These are phyloP conservation scores for Warburgia ugandensis DNA, from an alignment of 164 flowering plant species.

Conservation along the genomic window DNA sequence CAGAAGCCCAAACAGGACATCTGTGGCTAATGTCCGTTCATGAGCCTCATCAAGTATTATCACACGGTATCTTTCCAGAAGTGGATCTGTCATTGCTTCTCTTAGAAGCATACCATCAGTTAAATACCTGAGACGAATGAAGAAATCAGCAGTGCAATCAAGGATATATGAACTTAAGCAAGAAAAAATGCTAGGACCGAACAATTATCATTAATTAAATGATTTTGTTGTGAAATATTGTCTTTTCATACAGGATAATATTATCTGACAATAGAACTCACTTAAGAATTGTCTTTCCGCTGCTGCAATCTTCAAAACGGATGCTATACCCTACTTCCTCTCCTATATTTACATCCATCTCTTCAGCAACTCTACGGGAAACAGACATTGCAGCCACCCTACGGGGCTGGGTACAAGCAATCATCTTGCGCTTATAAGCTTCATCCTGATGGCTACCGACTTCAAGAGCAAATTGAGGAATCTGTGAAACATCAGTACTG, in stretches of 20 bases:
- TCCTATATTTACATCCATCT: slow-evolving; percentile 96
- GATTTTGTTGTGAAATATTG: too few relatives aligned
- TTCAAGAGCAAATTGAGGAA: slow-evolving; percentile 89
- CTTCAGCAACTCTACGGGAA: slow-evolving; percentile 93
- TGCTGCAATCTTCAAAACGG: slow-evolving; percentile 90
- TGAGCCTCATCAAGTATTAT: slow-evolving; percentile 95
- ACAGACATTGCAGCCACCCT: slow-evolving; percentile 99
- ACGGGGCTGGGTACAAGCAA: slow-evolving; percentile 94
- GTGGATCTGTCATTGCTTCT: slow-evolving; percentile 94
- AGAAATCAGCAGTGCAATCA: background rate
- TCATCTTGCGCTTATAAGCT: slow-evolving; percentile 57
- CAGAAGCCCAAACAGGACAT: slow-evolving; percentile 86
- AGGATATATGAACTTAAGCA: too few relatives aligned
- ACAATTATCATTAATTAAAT: too few relatives aligned
- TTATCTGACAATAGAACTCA: too few relatives aligned
- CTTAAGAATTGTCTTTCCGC: slow-evolving; percentile 83
- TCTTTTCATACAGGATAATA: too few relatives aligned
- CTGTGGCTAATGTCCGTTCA: slow-evolving; percentile 88
- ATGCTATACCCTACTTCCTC: slow-evolving; percentile 99
- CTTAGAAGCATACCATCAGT: slow-evolving; percentile 98
- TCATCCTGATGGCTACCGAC: slow-evolving; percentile 57
- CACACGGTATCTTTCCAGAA: slow-evolving; percentile 68
- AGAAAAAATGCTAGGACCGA: too few relatives aligned
- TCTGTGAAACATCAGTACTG: slow-evolving; percentile 38
- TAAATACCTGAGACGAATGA: slow-evolving; percentile 45